phyloP scores from a whole-genome alignment of 116 monocot species.

The Cymodocea nodosa region DNA sequence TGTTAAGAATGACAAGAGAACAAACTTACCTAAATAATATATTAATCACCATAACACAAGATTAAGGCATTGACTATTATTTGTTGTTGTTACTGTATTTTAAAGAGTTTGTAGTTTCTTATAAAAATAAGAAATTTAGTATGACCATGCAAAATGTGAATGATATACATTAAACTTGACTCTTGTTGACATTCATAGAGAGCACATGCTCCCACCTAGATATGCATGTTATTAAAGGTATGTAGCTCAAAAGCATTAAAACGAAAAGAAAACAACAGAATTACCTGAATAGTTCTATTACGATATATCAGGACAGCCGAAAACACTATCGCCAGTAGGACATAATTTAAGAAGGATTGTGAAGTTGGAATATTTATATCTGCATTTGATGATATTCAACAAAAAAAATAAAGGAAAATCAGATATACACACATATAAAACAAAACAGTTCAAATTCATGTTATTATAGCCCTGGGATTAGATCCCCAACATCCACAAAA shows the following conservation, averaged over 20 bases:
- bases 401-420: not conserved
- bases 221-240: too few species aligned
- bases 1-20: too few species aligned
- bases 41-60: too few species aligned
- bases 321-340: slow-evolving; percentile 50
- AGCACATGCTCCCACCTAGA: not conserved
- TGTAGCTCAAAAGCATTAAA: not conserved
- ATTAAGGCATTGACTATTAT: too few species aligned
- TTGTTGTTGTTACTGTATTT: too few species aligned
- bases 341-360: slow-evolving; percentile 85
- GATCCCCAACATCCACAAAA: too few species aligned
- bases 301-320: slow-evolving; percentile 36
- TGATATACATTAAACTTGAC: too few species aligned
- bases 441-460: not conserved
- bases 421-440: not conserved
- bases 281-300: slow-evolving; percentile 46
- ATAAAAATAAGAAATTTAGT: too few species aligned
- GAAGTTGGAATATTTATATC: slow-evolving; percentile 83
- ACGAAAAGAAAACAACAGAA: not conserved
- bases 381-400: slow-evolving; percentile 11
- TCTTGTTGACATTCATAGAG: not conserved
- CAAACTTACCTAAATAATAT: too few species aligned
- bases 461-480: too few species aligned
- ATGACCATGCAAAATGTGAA: too few species aligned
- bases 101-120: too few species aligned